Base-by-base conservation (phyloP, 371 early-diverging fungal genomes). In the Mucor irregularis region DNA sequence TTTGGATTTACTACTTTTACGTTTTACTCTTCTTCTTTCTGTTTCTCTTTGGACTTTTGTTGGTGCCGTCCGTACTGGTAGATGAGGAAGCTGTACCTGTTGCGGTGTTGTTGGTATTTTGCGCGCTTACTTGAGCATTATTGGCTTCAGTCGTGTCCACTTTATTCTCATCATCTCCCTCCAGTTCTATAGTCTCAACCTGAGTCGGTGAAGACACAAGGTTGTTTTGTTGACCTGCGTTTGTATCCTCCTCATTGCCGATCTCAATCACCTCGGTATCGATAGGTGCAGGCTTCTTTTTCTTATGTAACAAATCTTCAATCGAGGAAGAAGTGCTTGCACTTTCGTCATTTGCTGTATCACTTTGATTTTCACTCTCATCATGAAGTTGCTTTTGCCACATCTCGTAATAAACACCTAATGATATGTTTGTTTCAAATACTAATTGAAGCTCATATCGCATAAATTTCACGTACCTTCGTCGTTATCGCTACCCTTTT, bases 371-470 rank as follows among this genome's bases (percentile, higher is more conserved):
- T 21, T 55, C 47, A 14, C 49, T 61, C 4, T 85, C 84, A 39
- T 90, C 89, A 2, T 78, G 73, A 16, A 86, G 69, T 70, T 93
- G 90, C 62, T 89, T 82, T 75, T 85, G 81, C 93, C 93, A 93
- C 90, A 93, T 90, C 46, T 82, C 80, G 56, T 80, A 84, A 65
- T 93, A 93, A 16, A 85, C 65, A 16, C 86, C 84, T 44, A 44
- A 61, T 34, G 42, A 19, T n/a, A 28, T 35, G 10, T 19, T 16
- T 5, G 10, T 6, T 19, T n/a, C 5, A 13, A n/a, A 19, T 13
- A 21, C 25, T 34, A 13, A 10, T 17, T 16, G 38, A 19, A n/a
- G 4, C 3, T 30, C 24, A 6, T 45, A 29, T 19, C 14, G 29
- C 1, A 9, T 34, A 30, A 10, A 11, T 9, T 11, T 29, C 16